Evolutionary conservation across 1,284 basidiomycete species (phyloP).

Genomic region (Pseudozyma sp.): DNA sequence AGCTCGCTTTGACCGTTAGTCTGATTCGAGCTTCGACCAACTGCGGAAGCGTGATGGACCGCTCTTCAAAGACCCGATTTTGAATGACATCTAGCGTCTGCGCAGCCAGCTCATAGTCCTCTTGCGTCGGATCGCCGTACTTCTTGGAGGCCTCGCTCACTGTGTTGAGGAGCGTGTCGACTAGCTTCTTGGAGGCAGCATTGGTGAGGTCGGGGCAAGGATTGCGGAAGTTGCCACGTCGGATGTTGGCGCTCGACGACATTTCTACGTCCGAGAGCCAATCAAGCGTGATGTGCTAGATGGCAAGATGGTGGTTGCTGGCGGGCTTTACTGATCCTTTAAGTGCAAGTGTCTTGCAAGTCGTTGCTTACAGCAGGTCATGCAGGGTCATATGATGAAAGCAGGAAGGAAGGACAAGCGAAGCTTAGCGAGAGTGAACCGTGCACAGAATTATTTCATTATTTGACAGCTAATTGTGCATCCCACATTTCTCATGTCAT

Average conservation of each 20-base stretch:
- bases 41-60: background rate
- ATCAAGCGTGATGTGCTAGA: conserved; percentile 1
- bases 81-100: conserved; percentile 5
- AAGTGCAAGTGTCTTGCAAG: too few relatives aligned
- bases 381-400: too few relatives aligned
- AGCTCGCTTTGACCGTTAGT: conserved; percentile 25
- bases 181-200: conserved; percentile 9
- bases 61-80: background rate
- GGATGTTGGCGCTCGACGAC: conserved; percentile 13
- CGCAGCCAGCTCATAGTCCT: conserved; percentile 18
- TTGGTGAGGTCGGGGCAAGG: conserved; percentile 20
- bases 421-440: too few relatives aligned
- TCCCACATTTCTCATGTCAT: too few relatives aligned
- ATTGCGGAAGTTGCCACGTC: conserved; percentile 25
- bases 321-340: too few relatives aligned
- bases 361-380: too few relatives aligned
- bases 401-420: too few relatives aligned
- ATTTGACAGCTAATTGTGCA: too few relatives aligned
- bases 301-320: too few relatives aligned
- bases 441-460: too few relatives aligned
- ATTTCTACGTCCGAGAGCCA: background rate
- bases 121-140: conserved; percentile 10
- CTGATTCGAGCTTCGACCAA: conserved; percentile 34
- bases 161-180: conserved; percentile 29
- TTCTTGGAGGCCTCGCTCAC: conserved; percentile 12